Base-by-base conservation (phyloP, 805 yeast genomes). In the Kodamaea hsintzibuensis region DNA sequence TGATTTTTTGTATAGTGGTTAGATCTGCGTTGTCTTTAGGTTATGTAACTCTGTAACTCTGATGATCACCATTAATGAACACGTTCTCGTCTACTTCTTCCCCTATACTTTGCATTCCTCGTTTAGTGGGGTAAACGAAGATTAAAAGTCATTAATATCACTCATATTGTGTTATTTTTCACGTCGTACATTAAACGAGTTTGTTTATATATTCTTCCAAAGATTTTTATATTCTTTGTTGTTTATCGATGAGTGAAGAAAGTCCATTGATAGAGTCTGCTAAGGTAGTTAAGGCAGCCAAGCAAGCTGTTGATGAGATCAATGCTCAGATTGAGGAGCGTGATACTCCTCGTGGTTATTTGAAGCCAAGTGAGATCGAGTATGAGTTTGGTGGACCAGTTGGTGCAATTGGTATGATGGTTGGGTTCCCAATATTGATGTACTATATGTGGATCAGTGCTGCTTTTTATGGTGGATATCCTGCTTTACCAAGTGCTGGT, bases 401-500 rank as follows among this genome's bases (percentile, higher is more conserved):
- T 6, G 99, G 99, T 54, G 97, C 91, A 48, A 54, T 86, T 17
- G 93, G 92, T 6, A 93, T 95, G 98, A 83, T 93, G 85, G 67
- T 83, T 45, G 96, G 96, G 2, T 95, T 95, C 75, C 99, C 99
- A 7, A 66, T 86, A 47, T 78, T 95, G 65, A 95, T 95, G 99
- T 90, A 87, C 80, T 95, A 95, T 73, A 88, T 95, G 95, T 93
- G 97, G 96, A 85, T 93, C 52, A 81, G 91, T 63, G 93, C 95
- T 50, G 82, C 82, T 57, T 91, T 87, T 69, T 90, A 91, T 71
- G 76, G 76, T 58, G 97, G 97, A 1, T 65, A 74, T 48, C 79
- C 89, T 27, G 91, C 96, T 19, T 72, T 78, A 69, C 97, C 97
- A 2, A 66, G 68, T 0, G 77, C 68, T 3, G 84, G 74, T 49